phyloP scores from a whole-genome alignment of 108 stramenopile species.

The Cyclotella atomus region DNA sequence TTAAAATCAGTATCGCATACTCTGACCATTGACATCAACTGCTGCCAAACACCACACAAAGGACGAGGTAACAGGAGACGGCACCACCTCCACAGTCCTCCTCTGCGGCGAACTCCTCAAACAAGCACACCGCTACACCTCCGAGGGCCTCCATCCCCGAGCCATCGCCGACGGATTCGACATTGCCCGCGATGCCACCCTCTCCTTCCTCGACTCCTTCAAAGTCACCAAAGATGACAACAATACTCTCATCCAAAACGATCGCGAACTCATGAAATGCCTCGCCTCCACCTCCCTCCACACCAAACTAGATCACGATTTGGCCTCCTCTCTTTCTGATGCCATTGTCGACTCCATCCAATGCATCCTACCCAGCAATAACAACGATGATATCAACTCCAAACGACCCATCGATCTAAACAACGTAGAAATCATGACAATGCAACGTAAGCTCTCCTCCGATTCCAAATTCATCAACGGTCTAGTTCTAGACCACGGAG shows the following conservation, averaged over 20 bases:
- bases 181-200: slow-evolving; percentile 85
- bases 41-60: no score
- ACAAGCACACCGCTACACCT: slow-evolving; percentile 93
- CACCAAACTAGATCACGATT: slow-evolving; percentile 93
- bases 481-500: slow-evolving; percentile 99
- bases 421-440: slow-evolving; percentile 98
- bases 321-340: slow-evolving; percentile 80
- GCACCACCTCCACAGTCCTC: slow-evolving; percentile 96
- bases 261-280: slow-evolving; percentile 88
- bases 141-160: slow-evolving; percentile 97
- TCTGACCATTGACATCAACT: no score
- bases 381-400: slow-evolving; percentile 16
- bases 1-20: not conserved
- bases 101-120: slow-evolving; percentile 96
- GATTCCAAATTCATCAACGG: slow-evolving; percentile 94
- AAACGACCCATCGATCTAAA: slow-evolving; percentile 95
- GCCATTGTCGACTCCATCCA: slow-evolving; percentile 94
- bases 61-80: slow-evolving; percentile 95
- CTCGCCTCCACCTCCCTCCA: slow-evolving; percentile 93
- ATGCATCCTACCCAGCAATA: slow-evolving; percentile 65
- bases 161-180: slow-evolving; percentile 97
- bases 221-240: slow-evolving; percentile 60
- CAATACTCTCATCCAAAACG: slow-evolving; percentile 48
- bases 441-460: slow-evolving; percentile 83
- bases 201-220: slow-evolving; percentile 87